Base-by-base conservation (phyloP, 768 basidiomycete species). In the Mrakia frigida region DNA sequence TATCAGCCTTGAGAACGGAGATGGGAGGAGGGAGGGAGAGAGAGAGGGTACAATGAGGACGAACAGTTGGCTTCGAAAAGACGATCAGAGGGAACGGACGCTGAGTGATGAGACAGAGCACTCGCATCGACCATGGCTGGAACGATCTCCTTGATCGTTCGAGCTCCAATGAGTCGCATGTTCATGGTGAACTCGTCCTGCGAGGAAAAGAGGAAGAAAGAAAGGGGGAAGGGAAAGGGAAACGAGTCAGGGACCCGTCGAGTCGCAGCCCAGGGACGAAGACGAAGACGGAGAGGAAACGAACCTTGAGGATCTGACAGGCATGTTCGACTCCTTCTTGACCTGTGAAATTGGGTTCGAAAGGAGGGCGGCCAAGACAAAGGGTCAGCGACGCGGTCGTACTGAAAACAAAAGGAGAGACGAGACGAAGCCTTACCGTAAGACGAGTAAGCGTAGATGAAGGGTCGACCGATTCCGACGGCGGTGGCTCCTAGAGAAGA, bases 131-230 rank as follows among this genome's bases (percentile, higher is more conserved):
- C 93, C 95, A 98, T 95, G 61, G 89, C 88, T 0, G 91, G 92
- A 0, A 89, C 88, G 74, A 98, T 85, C 46, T 98, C 93, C 73
- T 87, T 87, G 61, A 98, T 82, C 0, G 88, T 91, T 5, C 87
- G 88, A 0, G 94, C 94, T 10, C 96, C 96, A 39, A 99, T 84
- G 1, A 98, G 86, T 23, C 95, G 90, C 88, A 98, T 87, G 84
- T 96, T 94, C 96, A 98, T 98, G 86, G 95, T 93, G 80, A 99
- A 93, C 83, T 99, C 96, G 80, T 95, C 93, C 93, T 98, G 81
- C 13, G n/a, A 35, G 6, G 13, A 43, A 31, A 39, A 21, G 31
- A 50, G n/a, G 53, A 3, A 39, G 39, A 33, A 6, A 74, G 56
- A 25, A 6, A 25, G n/a, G 23, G 7, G 52, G 52, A 28, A 25